phyloP scores from a whole-genome alignment of 2,329 filamentous ascomycete species.

The Fusarium sp. region DNA sequence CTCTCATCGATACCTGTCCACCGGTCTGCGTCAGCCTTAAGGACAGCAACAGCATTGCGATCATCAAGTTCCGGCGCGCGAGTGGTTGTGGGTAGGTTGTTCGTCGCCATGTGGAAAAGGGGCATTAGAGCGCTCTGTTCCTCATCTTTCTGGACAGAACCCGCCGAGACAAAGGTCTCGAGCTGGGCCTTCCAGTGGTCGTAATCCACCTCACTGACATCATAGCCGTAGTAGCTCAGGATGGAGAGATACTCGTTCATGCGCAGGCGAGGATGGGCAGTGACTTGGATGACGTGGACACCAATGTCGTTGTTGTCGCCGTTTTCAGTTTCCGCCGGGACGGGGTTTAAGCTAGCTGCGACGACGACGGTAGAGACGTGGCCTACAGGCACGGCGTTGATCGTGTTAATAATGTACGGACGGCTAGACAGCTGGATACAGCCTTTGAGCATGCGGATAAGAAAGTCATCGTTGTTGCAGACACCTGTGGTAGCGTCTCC shows the following conservation, averaged over 20 bases:
- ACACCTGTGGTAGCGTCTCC: not conserved
- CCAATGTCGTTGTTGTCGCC: not conserved
- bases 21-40: conserved; percentile 4
- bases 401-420: conserved; percentile 4
- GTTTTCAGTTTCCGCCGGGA: not conserved
- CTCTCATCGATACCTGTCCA: conserved; percentile 13
- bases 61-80: conserved; percentile 9
- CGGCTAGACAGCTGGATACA: conserved; percentile 1
- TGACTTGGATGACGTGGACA: conserved; percentile 5
- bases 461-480: conserved; percentile 1
- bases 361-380: conserved; percentile 7
- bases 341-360: not conserved
- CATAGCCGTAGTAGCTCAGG: conserved; percentile 3
- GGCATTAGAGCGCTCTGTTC: conserved; percentile 8
- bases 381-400: conserved; percentile 7
- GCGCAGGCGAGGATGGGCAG: conserved; percentile 11
- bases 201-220: conserved; percentile 7
- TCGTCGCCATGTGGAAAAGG: conserved; percentile 6
- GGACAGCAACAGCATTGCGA: conserved; percentile 2
- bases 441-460: not conserved
- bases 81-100: conserved; percentile 3
- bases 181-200: conserved; percentile 9
- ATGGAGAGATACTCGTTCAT: conserved; percentile 7
- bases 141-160: conserved; percentile 2
- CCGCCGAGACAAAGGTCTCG: conserved; percentile 1